Evolutionary conservation across 139 green algal genomes (phyloP).

Genomic region (Tetratostichococcus sp.): DNA sequence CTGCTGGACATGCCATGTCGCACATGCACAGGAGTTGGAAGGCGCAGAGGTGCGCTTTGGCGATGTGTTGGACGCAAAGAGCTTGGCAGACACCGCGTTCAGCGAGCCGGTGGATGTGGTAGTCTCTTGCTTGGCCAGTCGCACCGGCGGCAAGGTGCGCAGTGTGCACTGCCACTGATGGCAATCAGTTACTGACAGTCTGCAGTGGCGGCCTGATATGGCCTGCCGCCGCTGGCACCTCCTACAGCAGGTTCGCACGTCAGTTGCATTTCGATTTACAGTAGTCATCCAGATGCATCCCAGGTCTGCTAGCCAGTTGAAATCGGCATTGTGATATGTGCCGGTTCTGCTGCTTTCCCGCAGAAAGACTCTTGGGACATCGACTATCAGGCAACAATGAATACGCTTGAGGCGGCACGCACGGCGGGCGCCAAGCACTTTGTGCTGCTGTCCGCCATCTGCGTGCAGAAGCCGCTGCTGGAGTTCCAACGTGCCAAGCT

Average conservation of each 20-base stretch:
- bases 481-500: conserved; percentile 99
- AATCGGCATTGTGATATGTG: background rate
- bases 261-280: too few species aligned
- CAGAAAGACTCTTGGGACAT: conserved; percentile 94
- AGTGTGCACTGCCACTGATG: background rate
- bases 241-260: too few species aligned
- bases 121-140: conserved; percentile 91
- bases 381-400: conserved; percentile 96
- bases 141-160: conserved; percentile 68
- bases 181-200: too few species aligned
- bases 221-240: background rate
- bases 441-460: conserved; percentile 97
- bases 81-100: conserved; percentile 59
- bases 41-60: conserved; percentile 88
- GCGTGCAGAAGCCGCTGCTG: conserved; percentile 96
- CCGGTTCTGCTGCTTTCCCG: background rate
- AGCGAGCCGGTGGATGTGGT: conserved; percentile 90
- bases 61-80: conserved; percentile 66
- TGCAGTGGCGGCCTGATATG: background rate
- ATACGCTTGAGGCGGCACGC: conserved; percentile 76
- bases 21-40: conserved; percentile 54
- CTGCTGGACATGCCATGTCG: background rate
- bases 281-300: conserved; percentile 9
- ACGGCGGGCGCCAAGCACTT: conserved; percentile 76
- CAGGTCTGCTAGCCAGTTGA: background rate